Evolutionary conservation across 2,329 filamentous ascomycete genomes (phyloP).

Genomic region (Pseudocercospora musae): DNA sequence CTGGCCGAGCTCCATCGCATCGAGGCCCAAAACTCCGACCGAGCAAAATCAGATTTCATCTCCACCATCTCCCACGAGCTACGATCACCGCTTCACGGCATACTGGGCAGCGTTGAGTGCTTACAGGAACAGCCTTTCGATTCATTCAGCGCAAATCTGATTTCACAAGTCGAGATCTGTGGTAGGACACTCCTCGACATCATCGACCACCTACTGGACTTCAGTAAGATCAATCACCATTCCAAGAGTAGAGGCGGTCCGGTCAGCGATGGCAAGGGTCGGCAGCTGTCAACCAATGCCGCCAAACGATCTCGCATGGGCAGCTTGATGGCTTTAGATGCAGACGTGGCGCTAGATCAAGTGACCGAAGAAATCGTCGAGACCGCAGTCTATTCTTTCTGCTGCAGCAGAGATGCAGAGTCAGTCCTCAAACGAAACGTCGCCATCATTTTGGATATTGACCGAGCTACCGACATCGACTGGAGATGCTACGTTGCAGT

Average conservation of each 20-base stretch:
- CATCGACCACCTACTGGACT: constrained; percentile 44
- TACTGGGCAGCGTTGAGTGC: constrained; percentile 50
- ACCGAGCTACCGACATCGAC: constrained; percentile 31
- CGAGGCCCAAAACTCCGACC: constrained; percentile 41
- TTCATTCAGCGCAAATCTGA: constrained; percentile 41
- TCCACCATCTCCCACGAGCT: constrained; percentile 53
- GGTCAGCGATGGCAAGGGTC: constrained; percentile 8
- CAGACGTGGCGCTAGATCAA: constrained; percentile 42
- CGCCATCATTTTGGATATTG: constrained; percentile 47
- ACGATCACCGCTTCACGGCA: constrained; percentile 47
- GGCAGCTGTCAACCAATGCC: constrained; percentile 7
- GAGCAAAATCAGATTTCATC: constrained; percentile 53
- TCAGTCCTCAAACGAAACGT: constrained; percentile 35
- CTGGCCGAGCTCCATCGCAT: constrained; percentile 42
- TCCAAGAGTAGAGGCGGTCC: constrained; percentile 15
- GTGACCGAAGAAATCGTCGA: constrained; percentile 55
- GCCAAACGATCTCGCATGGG: constrained; percentile 19
- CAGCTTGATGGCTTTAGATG: constrained; percentile 24
- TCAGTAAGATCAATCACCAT: constrained; percentile 44
- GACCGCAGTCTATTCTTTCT: constrained; percentile 44
- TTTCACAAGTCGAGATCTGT: constrained; percentile 50
- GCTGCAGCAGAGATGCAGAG: constrained; percentile 25
- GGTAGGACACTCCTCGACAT: constrained; percentile 51
- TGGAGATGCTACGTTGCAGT: constrained; percentile 46
- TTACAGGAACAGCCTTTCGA: constrained; percentile 45